Evolutionary conservation across 179 eudicot species (phyloP), one percentile per base, ranked within the genome.

Genomic region (Nepenthes alata): DNA sequence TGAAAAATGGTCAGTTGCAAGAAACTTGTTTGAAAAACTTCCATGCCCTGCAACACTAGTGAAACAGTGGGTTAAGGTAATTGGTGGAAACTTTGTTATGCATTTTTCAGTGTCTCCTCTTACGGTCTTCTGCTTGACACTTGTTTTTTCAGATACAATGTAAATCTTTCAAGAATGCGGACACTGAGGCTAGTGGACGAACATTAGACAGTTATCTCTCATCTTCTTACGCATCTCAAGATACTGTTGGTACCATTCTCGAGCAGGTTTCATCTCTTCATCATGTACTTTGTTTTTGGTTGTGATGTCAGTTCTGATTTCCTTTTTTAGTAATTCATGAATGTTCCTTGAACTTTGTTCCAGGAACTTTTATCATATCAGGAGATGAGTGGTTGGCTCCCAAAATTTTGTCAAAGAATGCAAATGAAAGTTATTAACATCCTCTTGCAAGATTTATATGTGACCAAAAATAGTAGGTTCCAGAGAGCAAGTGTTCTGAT

Each of bases 21-120:
- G 80, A 71, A 74, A 58, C 64, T 66, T 85, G 59, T 70, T 75
- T 37, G 54, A 62, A 61, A 57, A 49, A 66, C 78, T 93, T 56
- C 85, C 93, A 62, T 60, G 67, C 70, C 97, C 97, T 56, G 70
- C 16, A 51, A 64, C 78, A 72, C 65, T 93, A 78, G 78, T 93
- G 62, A 89, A 79, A 64, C 78, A 69, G 59, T 93, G 95, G 95
- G 89, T 81, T 66, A 89, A 93, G 99, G 99, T 87, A 77, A 57
- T 53, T 47, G 65, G 12, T 60, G 37, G 63, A 63, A 10, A 36
- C 44, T 56, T 35, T 47, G 16, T 64, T 45, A 55, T 52, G 2
- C 11, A 50, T 61, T 62, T 25, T 62, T 16, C 35, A 55, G 13
- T 25, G 49, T 74, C 10, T 11, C 10, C 45, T 45, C 37, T 41